Evolutionary conservation across 1,284 basidiomycete genomes (phyloP).

Genomic region (Fomitopsis betulina): DNA sequence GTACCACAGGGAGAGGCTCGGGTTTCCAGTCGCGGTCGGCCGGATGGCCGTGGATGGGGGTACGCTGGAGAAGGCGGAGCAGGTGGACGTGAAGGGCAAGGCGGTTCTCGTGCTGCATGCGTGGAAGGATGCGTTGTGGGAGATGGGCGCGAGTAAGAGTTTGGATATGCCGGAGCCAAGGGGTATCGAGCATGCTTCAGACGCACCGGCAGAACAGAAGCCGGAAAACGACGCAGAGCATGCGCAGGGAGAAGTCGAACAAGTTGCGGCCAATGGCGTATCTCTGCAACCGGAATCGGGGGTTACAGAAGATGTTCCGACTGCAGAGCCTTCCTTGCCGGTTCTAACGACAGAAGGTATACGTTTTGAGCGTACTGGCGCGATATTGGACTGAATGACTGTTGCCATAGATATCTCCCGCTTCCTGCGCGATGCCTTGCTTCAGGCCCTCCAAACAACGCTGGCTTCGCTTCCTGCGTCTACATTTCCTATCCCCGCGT

Average conservation of each 20-base stretch:
- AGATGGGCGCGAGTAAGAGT: constrained; percentile 59
- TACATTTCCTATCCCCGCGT: constrained; percentile 72
- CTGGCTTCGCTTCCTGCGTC: constrained; percentile 45
- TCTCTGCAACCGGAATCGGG: background rate
- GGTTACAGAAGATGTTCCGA: constrained; percentile 9
- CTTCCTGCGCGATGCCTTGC: constrained; percentile 63
- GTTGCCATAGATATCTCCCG: constrained; percentile 51
- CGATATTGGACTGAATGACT: background rate
- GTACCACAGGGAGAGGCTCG: constrained; percentile 35
- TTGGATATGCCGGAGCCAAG: constrained; percentile 44
- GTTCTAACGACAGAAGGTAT: constrained; percentile 16
- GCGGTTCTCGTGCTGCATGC: constrained; percentile 66
- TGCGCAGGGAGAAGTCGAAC: constrained; percentile 11
- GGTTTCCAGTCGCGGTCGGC: constrained; percentile 65
- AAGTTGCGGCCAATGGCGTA: background rate
- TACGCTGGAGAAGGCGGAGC: constrained; percentile 31
- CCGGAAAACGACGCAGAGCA: constrained; percentile 17
- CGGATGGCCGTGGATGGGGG: constrained; percentile 55
- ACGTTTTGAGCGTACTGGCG: background rate
- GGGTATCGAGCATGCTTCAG: background rate
- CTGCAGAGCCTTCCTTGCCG: constrained; percentile 1
- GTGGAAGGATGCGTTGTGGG: constrained; percentile 70
- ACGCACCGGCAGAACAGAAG: constrained; percentile 15
- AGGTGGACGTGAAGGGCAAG: constrained; percentile 60
- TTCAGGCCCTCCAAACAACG: constrained; percentile 57